Evolutionary conservation across 1,139 yeast species (phyloP).

Genomic region (Sugiyamaella neomexicana): DNA sequence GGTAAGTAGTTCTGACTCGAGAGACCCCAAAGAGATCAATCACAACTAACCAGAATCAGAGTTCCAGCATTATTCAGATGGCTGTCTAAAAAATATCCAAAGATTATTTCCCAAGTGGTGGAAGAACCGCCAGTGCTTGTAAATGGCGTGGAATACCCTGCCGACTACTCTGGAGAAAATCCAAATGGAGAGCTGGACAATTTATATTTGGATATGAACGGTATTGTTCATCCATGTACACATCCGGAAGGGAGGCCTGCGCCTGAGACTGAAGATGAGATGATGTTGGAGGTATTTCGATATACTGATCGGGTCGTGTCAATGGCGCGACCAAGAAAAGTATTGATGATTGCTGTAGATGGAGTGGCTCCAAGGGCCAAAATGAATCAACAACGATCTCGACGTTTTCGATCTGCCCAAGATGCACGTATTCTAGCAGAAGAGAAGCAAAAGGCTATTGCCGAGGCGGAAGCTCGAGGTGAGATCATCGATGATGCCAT

Average conservation of each 20-base stretch:
- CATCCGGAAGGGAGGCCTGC: slow-evolving; percentile 95
- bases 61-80: slow-evolving; percentile 98
- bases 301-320: slow-evolving; percentile 86
- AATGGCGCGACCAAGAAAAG: slow-evolving; percentile 94
- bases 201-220: slow-evolving; percentile 91
- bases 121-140: slow-evolving; percentile 64
- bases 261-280: slow-evolving; percentile 92
- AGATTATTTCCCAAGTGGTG: slow-evolving; percentile 84
- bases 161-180: slow-evolving; percentile 71
- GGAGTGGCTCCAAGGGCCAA: slow-evolving; percentile 99
- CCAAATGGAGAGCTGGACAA: slow-evolving; percentile 96
- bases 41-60: slow-evolving; percentile 3
- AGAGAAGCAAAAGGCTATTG: slow-evolving; percentile 46
- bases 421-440: slow-evolving; percentile 66
- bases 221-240: slow-evolving; percentile 96
- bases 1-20: not conserved
- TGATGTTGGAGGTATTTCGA: slow-evolving; percentile 86
- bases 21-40: not conserved
- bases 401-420: slow-evolving; percentile 92
- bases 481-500: slow-evolving; percentile 45
- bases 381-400: slow-evolving; percentile 97
- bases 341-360: slow-evolving; percentile 89
- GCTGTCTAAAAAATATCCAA: slow-evolving; percentile 91
- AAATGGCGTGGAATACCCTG: slow-evolving; percentile 62
- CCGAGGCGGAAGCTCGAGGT: slow-evolving; percentile 49